These are phyloP conservation scores for Stylonectria norvegica DNA, from an alignment of 2,329 filamentous ascomycete species.

Conservation along the genomic window DNA sequence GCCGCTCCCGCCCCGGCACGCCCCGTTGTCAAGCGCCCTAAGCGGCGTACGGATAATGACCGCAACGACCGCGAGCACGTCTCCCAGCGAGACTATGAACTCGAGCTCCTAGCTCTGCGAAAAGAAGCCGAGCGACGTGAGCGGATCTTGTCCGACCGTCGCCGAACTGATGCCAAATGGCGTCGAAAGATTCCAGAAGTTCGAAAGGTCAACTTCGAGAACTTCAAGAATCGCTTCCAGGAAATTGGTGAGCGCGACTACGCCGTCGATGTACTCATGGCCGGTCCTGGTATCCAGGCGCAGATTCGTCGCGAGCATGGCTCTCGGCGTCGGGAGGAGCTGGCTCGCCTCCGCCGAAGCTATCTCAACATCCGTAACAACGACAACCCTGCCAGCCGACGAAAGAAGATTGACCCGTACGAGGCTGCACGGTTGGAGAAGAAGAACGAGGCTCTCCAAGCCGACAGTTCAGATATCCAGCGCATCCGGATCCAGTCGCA, in stretches of 20 bases:
- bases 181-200: constrained; percentile 41
- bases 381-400: background rate
- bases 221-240: constrained; percentile 43
- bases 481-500: constrained; percentile 41
- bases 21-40: no score
- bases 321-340: constrained; percentile 34
- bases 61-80: no score
- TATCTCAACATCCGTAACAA: constrained; percentile 19
- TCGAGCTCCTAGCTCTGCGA: no score
- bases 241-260: constrained; percentile 34
- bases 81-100: no score
- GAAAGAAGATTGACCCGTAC: constrained; percentile 8
- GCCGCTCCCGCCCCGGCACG: no score
- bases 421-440: constrained; percentile 24
- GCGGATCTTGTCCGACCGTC: no score
- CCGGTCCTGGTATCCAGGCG: constrained; percentile 30
- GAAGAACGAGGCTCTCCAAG: constrained; percentile 19
- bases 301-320: constrained; percentile 40
- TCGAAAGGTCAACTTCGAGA: constrained; percentile 41
- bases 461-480: constrained; percentile 26
- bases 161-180: no score
- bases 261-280: constrained; percentile 39
- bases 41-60: no score
- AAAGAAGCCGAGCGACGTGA: no score
- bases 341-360: constrained; percentile 33